Evolutionary conservation across 257 asterid species (phyloP).

Genomic region (Solanum dulcamara): DNA sequence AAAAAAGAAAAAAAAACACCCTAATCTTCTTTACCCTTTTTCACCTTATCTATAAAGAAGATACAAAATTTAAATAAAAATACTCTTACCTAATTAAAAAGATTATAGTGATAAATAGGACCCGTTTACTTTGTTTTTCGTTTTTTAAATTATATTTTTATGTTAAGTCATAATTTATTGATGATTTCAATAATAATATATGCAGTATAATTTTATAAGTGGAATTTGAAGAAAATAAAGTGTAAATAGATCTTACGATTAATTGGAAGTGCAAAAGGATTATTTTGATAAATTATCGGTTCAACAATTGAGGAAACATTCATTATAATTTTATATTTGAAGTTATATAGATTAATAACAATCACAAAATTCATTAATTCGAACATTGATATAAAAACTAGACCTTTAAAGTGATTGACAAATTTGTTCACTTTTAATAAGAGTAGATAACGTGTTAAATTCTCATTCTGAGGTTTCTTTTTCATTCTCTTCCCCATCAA

Average conservation of each 20-base stretch:
- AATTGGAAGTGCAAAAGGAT: accelerated
- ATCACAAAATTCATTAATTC: not conserved
- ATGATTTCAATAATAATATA: no score
- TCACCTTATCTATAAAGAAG: not conserved
- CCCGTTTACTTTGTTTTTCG: not conserved
- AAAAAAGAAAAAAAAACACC: not conserved
- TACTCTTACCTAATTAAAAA: not conserved
- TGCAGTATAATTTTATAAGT: not conserved
- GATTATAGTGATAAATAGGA: not conserved
- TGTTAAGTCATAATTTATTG: no score
- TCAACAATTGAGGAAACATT: not conserved
- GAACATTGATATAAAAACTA: no score
- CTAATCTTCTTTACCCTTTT: not conserved
- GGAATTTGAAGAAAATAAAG: not conserved
- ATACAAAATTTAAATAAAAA: not conserved
- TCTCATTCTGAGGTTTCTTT: not conserved
- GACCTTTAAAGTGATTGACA: not conserved
- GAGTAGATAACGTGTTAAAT: not conserved
- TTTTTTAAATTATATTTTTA: not conserved
- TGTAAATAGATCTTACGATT: not conserved
- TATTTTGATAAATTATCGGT: not conserved
- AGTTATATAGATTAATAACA: not conserved
- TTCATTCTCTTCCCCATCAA: not conserved
- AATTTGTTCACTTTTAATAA: not conserved
- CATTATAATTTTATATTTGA: not conserved